These are phyloP conservation scores for Calonectria henricotiae DNA, from an alignment of 2,329 filamentous ascomycete genomes.

Conservation along the genomic window DNA sequence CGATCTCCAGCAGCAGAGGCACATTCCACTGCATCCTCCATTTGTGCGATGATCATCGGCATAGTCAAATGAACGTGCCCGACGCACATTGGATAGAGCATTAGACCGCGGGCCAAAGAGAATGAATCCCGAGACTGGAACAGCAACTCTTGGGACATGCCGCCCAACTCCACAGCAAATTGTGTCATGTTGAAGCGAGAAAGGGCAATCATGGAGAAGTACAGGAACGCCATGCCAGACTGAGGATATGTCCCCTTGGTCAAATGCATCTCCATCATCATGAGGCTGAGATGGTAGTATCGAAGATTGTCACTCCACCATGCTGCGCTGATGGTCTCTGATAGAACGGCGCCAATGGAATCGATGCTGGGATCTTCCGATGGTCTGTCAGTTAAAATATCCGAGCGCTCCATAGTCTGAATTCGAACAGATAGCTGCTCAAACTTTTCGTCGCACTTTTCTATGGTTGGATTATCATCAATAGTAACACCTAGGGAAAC, in stretches of 20 bases:
- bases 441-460: conserved; percentile 85
- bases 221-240: conserved; percentile 78
- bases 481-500: conserved; percentile 78
- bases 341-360: conserved; percentile 79
- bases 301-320: conserved; percentile 82
- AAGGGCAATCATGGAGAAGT: conserved; percentile 78
- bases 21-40: conserved; percentile 79
- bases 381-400: conserved; percentile 63
- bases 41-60: conserved; percentile 69
- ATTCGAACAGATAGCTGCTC: conserved; percentile 74
- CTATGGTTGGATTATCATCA: conserved; percentile 77
- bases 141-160: conserved; percentile 76
- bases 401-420: conserved; percentile 69
- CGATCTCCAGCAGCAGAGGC: conserved; percentile 79
- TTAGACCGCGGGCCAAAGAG: conserved; percentile 78
- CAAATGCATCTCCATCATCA: conserved; percentile 79
- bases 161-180: conserved; percentile 77
- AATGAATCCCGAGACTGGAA: conserved; percentile 76
- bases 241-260: conserved; percentile 78
- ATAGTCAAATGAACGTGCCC: conserved; percentile 80
- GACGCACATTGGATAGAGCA: conserved; percentile 79
- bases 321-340: conserved; percentile 79
- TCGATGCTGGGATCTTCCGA: conserved; percentile 70
- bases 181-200: conserved; percentile 81
- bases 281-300: conserved; percentile 81